Conservation (phyloP, 306 rosid species). For the Quercus glauca region DNA sequence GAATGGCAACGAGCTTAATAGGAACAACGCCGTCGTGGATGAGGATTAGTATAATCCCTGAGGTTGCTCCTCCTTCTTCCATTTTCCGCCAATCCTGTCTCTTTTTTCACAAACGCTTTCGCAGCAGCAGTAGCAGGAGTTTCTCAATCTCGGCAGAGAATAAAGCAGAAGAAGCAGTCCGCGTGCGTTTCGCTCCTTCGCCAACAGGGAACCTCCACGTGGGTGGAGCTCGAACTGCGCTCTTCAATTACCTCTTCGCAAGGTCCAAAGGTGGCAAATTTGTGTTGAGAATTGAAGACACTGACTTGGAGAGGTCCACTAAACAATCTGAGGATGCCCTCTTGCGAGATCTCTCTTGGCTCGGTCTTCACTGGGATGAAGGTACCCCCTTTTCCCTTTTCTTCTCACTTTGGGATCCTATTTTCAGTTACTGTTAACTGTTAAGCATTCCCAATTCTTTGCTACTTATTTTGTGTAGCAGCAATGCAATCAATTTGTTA, state of each 20-base stretch:
- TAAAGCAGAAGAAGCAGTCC: conserved; percentile 42
- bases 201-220: conserved; percentile 98
- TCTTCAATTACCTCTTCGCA: conserved; percentile 75
- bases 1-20: conserved; percentile 34
- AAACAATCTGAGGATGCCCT: conserved; percentile 82
- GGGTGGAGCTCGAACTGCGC: conserved; percentile 97
- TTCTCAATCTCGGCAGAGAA: conserved; percentile 54
- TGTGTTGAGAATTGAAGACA: conserved; percentile 90
- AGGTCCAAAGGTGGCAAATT: conserved; percentile 94
- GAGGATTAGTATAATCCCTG: conserved; percentile 32
- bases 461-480: too few species aligned
- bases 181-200: conserved; percentile 97
- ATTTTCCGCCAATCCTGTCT: conserved; percentile 36
- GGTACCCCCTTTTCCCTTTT: conserved; percentile 32
- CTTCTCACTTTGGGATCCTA: not conserved
- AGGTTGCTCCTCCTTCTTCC: conserved; percentile 27
- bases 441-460: too few species aligned
- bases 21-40: conserved; percentile 54
- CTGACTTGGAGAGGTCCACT: conserved; percentile 98
- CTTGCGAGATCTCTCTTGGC: conserved; percentile 89
- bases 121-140: conserved; percentile 5
- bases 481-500: too few species aligned
- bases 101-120: not conserved
- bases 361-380: conserved; percentile 95
- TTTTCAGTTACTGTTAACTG: too few species aligned